Percentiles rank a stretch among this genome's conserved stretches.
These are phyloP conservation scores for Fusarium albidum DNA, from an alignment of 2,329 filamentous ascomycete genomes.

Conservation along the genomic window DNA sequence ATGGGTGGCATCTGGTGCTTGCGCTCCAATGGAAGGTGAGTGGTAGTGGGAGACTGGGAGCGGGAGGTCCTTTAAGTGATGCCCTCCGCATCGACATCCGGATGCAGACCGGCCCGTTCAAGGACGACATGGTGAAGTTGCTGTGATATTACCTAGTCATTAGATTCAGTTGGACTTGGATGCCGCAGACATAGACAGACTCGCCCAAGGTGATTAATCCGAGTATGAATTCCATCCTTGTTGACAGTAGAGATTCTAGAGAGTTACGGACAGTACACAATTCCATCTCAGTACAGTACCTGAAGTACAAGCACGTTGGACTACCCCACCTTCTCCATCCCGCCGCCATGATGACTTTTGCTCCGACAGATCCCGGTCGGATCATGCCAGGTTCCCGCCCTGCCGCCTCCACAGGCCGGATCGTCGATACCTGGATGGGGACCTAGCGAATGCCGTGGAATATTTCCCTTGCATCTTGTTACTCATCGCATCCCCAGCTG, in stretches of 20 bases:
- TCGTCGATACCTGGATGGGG: neutral
- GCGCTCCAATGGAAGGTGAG: conserved; percentile 15
- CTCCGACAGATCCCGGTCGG: conserved; percentile 11
- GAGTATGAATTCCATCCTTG: neutral
- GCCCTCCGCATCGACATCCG: neutral
- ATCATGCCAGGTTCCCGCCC: conserved; percentile 1
- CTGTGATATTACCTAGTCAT: no score
- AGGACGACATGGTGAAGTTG: no score
- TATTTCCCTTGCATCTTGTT: no score
- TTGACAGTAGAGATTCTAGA: no score
- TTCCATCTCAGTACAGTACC: no score
- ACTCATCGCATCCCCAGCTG: no score
- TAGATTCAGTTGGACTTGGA: no score
- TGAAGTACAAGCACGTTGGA: neutral
- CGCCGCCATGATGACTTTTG: conserved; percentile 20
- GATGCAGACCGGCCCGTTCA: conserved; percentile 23
- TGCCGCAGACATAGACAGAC: no score
- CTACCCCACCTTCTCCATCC: conserved; percentile 8
- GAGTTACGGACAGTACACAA: no score
- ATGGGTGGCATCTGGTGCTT: neutral
- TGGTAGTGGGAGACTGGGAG: neutral
- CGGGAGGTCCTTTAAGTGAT: conserved; percentile 6
- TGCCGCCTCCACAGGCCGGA: neutral
- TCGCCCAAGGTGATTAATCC: no score
- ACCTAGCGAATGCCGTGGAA: neutral